These are phyloP conservation scores for Phanerochaete carnosa DNA, from an alignment of 768 basidiomycete species.

Conservation along the genomic window DNA sequence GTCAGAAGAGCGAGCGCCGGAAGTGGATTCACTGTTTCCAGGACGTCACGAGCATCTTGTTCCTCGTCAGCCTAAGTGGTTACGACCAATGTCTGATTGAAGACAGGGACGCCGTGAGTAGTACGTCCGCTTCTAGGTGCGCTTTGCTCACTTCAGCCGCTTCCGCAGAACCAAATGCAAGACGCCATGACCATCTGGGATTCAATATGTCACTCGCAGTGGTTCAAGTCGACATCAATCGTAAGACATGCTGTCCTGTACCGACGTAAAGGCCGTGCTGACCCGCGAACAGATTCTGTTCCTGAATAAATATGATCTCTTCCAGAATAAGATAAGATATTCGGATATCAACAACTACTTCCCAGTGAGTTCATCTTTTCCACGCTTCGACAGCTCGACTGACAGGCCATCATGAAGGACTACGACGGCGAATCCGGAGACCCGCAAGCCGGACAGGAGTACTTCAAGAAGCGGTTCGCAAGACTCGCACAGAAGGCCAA, in stretches of 20 bases:
- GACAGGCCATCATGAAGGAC: conserved; percentile 45
- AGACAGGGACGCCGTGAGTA: conserved; percentile 81
- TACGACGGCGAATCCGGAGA: conserved; percentile 78
- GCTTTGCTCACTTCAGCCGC: neutral
- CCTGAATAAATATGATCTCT: conserved; percentile 95
- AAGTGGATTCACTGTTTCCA: conserved; percentile 97
- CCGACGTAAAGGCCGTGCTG: neutral
- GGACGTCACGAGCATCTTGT: conserved; percentile 90
- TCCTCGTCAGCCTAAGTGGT: conserved; percentile 87
- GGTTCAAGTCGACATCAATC: conserved; percentile 93
- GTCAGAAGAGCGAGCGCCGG: conserved; percentile 89
- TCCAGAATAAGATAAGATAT: conserved; percentile 73
- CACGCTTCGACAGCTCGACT: conserved; percentile 3
- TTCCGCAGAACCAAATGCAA: conserved; percentile 90
- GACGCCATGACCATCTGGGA: conserved; percentile 99
- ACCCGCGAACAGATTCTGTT: conserved; percentile 65
- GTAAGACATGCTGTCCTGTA: conserved; percentile 41
- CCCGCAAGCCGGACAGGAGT: conserved; percentile 75
- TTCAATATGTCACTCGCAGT: conserved; percentile 95
- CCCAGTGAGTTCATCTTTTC: conserved; percentile 49
- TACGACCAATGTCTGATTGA: conserved; percentile 95
- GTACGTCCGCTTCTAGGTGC: neutral
- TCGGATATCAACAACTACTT: conserved; percentile 90
- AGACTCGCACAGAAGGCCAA: conserved; percentile 83
- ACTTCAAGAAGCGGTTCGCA: conserved; percentile 85